These are phyloP conservation scores for Arthrinium phaeospermum DNA, from an alignment of 2,329 filamentous ascomycete genomes.

Conservation along the genomic window DNA sequence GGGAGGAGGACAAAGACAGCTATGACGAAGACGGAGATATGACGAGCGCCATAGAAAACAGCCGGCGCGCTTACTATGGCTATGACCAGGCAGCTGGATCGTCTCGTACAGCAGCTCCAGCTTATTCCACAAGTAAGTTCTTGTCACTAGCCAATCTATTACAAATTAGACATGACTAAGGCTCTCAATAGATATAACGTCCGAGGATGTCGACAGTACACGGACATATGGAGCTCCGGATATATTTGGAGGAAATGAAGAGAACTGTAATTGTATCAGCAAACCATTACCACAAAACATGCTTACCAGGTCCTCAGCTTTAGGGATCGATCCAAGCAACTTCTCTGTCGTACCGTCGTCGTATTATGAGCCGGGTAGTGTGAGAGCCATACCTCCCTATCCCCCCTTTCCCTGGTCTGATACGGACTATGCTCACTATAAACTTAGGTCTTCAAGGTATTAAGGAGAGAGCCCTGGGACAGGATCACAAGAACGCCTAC, in stretches of 20 bases:
- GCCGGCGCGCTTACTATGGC: not conserved
- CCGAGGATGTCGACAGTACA: not conserved
- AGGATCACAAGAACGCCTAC: not conserved
- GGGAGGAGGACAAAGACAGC: not conserved
- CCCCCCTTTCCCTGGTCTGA: not conserved
- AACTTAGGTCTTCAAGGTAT: conserved; percentile 56
- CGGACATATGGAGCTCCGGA: not conserved
- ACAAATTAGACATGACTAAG: not conserved
- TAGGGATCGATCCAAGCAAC: not conserved
- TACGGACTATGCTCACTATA: not conserved
- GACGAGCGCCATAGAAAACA: not conserved
- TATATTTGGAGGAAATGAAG: not conserved
- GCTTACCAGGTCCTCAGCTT: not conserved
- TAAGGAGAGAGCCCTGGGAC: conserved; percentile 7
- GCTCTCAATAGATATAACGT: not conserved
- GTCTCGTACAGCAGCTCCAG: not conserved
- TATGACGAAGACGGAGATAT: not conserved
- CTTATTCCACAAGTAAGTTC: not conserved
- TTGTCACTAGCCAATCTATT: too few species aligned
- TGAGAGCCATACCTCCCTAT: not conserved
- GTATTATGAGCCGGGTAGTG: not conserved
- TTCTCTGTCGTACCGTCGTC: not conserved
- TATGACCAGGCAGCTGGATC: not conserved
- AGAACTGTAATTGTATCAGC: not conserved
- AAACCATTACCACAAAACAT: not conserved